phyloP scores from a whole-genome alignment of 1,139 yeast genomes.

The Zhuliangozyma parablackwelliae region DNA sequence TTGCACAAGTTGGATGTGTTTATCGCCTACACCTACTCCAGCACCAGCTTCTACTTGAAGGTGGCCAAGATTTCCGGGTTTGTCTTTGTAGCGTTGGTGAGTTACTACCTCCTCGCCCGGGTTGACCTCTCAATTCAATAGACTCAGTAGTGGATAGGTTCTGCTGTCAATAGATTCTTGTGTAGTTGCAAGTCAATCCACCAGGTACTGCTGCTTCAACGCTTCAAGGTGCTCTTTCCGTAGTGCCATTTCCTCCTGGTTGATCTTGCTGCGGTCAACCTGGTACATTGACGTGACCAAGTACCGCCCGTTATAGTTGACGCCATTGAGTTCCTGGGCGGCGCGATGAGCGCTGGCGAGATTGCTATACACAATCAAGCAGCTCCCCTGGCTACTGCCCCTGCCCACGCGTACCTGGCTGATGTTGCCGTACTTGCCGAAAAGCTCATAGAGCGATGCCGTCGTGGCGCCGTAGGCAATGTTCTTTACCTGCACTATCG shows the following conservation, averaged over 20 bases:
- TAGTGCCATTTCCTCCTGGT: constrained; percentile 11
- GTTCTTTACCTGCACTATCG: constrained; percentile 55
- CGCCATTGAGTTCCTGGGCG: constrained; percentile 53
- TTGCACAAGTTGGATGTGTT: constrained; percentile 54
- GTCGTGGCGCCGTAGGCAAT: constrained; percentile 51
- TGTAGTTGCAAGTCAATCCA: too few relatives aligned
- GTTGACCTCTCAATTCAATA: constrained; percentile 27
- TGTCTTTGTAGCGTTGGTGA: constrained; percentile 57
- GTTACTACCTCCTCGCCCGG: constrained; percentile 48
- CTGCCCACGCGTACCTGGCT: constrained; percentile 45
- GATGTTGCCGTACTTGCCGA: constrained; percentile 56
- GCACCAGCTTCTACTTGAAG: constrained; percentile 52
- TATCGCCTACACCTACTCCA: constrained; percentile 60
- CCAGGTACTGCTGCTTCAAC: constrained; percentile 7
- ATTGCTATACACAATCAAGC: constrained; percentile 53
- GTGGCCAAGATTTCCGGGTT: constrained; percentile 65
- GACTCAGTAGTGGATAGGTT: constrained; percentile 2
- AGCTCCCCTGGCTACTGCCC: constrained; percentile 40
- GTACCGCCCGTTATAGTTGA: constrained; percentile 57
- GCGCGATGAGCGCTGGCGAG: constrained; percentile 47
- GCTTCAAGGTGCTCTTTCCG: constrained; percentile 7
- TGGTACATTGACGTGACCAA: constrained; percentile 47
- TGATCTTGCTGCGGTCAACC: constrained; percentile 32
- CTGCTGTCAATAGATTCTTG: too few relatives aligned
- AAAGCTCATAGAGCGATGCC: constrained; percentile 47